Evolutionary conservation across 208 protist species (phyloP).

Genomic region (Acanthamoeba castellanii): DNA sequence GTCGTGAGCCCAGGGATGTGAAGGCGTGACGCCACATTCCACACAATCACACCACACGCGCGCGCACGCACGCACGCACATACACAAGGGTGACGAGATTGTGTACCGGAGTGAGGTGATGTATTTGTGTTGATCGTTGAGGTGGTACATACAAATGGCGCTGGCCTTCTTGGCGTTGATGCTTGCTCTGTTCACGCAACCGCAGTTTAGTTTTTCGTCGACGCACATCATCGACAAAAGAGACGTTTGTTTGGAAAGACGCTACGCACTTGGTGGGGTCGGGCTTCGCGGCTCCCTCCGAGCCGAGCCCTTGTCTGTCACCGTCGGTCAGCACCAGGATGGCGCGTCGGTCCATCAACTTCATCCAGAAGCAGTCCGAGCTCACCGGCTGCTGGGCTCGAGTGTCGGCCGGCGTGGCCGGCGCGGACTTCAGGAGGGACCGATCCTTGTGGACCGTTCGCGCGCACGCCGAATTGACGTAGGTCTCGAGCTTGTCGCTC

Average conservation of each 20-base stretch:
- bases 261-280: not conserved
- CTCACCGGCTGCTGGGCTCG: not conserved
- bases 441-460: conserved; percentile 62
- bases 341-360: conserved; percentile 55
- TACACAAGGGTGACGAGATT: not conserved
- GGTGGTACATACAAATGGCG: conserved; percentile 67
- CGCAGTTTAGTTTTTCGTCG: too few species aligned
- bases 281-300: conserved; percentile 11
- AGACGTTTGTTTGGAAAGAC: not conserved
- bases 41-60: too few species aligned
- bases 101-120: conserved; percentile 56
- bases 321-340: conserved; percentile 56
- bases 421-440: not conserved
- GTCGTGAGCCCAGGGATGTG: too few species aligned
- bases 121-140: conserved; percentile 69
- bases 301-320: conserved; percentile 15
- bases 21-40: too few species aligned
- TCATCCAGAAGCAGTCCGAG: conserved; percentile 60
- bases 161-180: conserved; percentile 67
- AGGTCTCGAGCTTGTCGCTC: conserved; percentile 58
- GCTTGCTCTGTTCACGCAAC: not conserved
- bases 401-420: not conserved
- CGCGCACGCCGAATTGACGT: conserved; percentile 56
- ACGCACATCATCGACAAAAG: not conserved
- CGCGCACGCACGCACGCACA: not conserved